Evolutionary conservation across 106 monocot species (phyloP), one percentile per base, ranked within the genome.

Genomic region (Allium sativum): DNA sequence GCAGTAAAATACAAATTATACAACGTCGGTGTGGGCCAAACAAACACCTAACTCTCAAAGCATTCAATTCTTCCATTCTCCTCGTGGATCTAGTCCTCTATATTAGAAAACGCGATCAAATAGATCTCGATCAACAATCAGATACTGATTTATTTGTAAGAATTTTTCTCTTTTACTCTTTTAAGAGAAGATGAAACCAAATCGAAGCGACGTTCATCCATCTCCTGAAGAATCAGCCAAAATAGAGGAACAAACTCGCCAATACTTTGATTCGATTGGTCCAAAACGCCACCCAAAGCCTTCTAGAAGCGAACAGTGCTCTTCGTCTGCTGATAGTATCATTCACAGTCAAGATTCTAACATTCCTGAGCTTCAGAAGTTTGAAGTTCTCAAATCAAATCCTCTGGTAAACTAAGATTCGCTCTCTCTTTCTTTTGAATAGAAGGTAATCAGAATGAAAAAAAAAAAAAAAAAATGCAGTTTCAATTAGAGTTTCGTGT

Each of bases 271-370:
- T 14, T 55, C 48, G 1, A 42, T 83, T 42, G 68, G 67, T 12
- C 89, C 93, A 44, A 89, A 72, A 66, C 89, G 89, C 64, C 85
- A 77, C 65, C 68, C 80, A 45, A 93, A 93, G 57, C 93, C 85
- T 11, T 67, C 78, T 10, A 66, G 89, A 45, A 93, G 93, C 78
- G 93, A 89, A 10, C 58, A 57, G 67, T 10, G 10, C 40, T 45
- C 6, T 12, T 60, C 70, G 67, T 50, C 56, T 7, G 67, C 72
- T 18, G 58, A 19, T 41, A 56, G 79, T 50, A 55, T 1, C 5
- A 43, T 62, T 12, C 54, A 62, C 51, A 66, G 72, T 51, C 54
- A 21, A 0, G 72, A 52, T 16, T 46, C 61, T 47, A 45, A 58
- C 61, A 74, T 79, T 61, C 86, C 89, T 9, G 90, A 90, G 69